Conservation (phyloP, 2,329 filamentous ascomycete species). For the Talaromyces sp. region DNA sequence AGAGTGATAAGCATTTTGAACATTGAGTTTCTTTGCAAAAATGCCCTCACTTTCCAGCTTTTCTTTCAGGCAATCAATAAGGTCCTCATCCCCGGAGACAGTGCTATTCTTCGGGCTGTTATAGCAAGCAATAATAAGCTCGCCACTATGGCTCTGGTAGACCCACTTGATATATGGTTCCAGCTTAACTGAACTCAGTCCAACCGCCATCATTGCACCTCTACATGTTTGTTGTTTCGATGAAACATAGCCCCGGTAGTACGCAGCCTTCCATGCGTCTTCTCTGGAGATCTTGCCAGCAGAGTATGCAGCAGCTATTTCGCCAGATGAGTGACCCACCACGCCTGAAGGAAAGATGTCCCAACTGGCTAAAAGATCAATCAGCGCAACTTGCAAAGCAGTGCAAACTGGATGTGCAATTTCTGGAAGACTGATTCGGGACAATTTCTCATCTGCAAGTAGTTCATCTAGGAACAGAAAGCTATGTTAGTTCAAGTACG, state of each 20-base stretch:
- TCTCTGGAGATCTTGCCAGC: conserved; percentile 39
- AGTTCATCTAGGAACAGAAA: conserved; percentile 28
- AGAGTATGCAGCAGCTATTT: conserved; percentile 51
- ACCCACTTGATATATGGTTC: conserved; percentile 22
- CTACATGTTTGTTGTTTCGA: conserved; percentile 22
- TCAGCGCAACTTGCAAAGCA: conserved; percentile 34
- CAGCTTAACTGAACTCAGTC: conserved; percentile 17
- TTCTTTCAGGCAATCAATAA: conserved; percentile 28
- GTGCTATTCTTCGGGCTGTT: conserved; percentile 35
- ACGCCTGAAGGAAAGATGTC: conserved; percentile 29
- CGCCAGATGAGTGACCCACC: conserved; percentile 35
- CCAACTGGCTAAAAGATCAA: conserved; percentile 31
- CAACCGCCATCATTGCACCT: conserved; percentile 35
- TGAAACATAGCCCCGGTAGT: conserved; percentile 31
- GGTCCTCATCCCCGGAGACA: conserved; percentile 28
- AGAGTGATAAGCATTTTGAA: conserved; percentile 37
- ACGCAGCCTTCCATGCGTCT: conserved; percentile 32
- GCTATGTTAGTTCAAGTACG: neutral
- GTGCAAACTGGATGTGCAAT: conserved; percentile 34
- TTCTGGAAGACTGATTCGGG: conserved; percentile 28
- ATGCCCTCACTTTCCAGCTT: conserved; percentile 24
- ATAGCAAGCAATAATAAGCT: conserved; percentile 30
- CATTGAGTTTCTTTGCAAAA: conserved; percentile 34
- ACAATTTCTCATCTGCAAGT: conserved; percentile 13
- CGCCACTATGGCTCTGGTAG: conserved; percentile 12